These are phyloP conservation scores for Pestalotiopsis fici DNA, from an alignment of 2,329 filamentous ascomycete species.

Conservation along the genomic window DNA sequence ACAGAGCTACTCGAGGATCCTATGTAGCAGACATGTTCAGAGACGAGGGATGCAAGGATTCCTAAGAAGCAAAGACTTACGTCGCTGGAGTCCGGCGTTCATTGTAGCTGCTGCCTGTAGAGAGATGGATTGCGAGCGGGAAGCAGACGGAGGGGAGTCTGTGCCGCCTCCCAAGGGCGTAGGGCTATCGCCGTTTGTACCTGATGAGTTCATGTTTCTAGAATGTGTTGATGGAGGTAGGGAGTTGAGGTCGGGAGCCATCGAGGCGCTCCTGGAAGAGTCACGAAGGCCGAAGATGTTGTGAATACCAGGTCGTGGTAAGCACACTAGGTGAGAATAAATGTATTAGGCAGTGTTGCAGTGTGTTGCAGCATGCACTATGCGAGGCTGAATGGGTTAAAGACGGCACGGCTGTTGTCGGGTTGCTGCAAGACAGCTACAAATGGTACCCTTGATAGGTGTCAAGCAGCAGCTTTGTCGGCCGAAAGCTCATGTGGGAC, in stretches of 20 bases:
- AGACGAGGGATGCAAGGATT: neutral
- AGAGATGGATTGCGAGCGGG: slow-evolving; percentile 67
- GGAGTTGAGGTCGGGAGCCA: slow-evolving; percentile 62
- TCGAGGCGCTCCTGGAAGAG: slow-evolving; percentile 21
- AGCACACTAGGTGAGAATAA: neutral
- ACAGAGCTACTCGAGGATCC: slow-evolving; percentile 56
- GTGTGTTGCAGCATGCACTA: neutral
- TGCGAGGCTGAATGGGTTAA: neutral
- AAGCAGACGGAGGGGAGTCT: slow-evolving; percentile 61
- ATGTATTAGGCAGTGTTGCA: neutral
- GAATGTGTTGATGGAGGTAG: slow-evolving; percentile 44
- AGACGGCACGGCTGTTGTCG: neutral
- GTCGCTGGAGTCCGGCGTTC: slow-evolving; percentile 71
- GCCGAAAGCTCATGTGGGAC: neutral
- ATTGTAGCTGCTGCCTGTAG: slow-evolving; percentile 76
- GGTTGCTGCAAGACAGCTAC: no score
- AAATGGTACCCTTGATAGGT: no score
- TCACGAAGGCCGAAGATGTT: neutral
- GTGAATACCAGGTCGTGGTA: neutral
- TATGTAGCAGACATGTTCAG: slow-evolving; percentile 19
- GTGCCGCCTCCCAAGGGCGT: slow-evolving; percentile 29
- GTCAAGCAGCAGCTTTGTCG: neutral
- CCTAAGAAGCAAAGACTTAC: slow-evolving; percentile 37
- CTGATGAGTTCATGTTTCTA: slow-evolving; percentile 36
- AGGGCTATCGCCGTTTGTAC: slow-evolving; percentile 25